These are phyloP conservation scores for Amanita rimosa DNA, from an alignment of 768 basidiomycete genomes.

Conservation along the genomic window DNA sequence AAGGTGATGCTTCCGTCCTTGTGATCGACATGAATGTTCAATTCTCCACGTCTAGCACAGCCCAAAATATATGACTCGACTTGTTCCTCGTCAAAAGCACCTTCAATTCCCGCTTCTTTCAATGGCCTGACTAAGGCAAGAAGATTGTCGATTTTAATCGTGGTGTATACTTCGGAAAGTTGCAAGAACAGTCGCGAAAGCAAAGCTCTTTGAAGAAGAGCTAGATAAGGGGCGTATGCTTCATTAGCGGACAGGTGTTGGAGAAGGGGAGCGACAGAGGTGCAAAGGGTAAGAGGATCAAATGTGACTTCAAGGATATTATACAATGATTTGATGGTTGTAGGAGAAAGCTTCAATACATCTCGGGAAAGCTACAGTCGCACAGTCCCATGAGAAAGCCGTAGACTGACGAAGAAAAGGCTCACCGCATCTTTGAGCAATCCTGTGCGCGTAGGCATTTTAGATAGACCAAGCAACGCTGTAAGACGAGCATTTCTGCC, in stretches of 20 bases:
- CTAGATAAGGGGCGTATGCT: constrained; percentile 71
- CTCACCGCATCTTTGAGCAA: constrained; percentile 81
- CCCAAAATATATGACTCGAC: constrained; percentile 91
- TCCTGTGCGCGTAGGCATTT: constrained; percentile 78
- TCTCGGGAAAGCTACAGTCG: constrained; percentile 59
- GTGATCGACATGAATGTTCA: constrained; percentile 83
- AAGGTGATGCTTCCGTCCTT: constrained; percentile 78
- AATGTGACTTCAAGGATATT: constrained; percentile 86
- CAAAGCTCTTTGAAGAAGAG: constrained; percentile 84
- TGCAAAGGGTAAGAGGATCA: constrained; percentile 81
- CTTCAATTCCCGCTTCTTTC: constrained; percentile 37
- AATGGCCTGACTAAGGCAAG: constrained; percentile 73
- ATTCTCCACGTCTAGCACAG: constrained; percentile 78
- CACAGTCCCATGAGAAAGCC: constrained; percentile 7
- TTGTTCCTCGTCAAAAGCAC: constrained; percentile 60
- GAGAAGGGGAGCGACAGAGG: constrained; percentile 70
- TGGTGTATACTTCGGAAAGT: constrained; percentile 86
- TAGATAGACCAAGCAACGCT: constrained; percentile 72
- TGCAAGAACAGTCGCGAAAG: constrained; percentile 86
- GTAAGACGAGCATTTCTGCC: constrained; percentile 73
- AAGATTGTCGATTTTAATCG: constrained; percentile 70
- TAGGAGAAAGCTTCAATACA: constrained; percentile 70
- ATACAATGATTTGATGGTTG: constrained; percentile 68
- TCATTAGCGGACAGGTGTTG: constrained; percentile 40
- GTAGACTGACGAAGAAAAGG: constrained; percentile 8